These are phyloP conservation scores for Cornus suecica DNA, from an alignment of 148 eudicot genomes.

Conservation along the genomic window DNA sequence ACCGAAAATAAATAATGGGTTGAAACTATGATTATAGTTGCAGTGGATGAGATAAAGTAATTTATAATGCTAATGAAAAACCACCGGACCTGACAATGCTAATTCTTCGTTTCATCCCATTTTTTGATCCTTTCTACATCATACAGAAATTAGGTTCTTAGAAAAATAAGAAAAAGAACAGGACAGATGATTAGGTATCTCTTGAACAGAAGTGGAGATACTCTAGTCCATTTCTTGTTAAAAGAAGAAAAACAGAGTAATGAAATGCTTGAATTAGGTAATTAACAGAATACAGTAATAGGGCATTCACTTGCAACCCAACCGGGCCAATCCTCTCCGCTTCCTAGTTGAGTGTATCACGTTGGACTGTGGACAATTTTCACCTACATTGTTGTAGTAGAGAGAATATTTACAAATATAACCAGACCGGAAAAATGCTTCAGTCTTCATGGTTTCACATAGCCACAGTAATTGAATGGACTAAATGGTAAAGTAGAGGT, in stretches of 20 bases:
- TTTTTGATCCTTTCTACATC: not conserved
- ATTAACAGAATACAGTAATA: not conserved
- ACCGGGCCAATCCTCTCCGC: too few relatives aligned
- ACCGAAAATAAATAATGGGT: not conserved
- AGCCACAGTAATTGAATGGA: not conserved
- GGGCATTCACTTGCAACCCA: not conserved
- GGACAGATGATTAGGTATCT: not conserved
- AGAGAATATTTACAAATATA: not conserved
- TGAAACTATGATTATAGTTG: not conserved
- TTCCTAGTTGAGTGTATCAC: too few relatives aligned
- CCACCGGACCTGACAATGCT: not conserved
- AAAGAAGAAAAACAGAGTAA: not conserved
- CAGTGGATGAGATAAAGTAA: not conserved
- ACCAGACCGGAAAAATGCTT: not conserved
- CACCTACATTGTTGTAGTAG: not conserved
- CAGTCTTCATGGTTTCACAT: not conserved
- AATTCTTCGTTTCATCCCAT: not conserved
- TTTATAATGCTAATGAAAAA: not conserved
- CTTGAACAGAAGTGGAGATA: not conserved
- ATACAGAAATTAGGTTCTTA: not conserved
- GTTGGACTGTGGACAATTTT: not conserved
- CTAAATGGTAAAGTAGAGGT: not conserved
- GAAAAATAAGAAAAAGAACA: not conserved
- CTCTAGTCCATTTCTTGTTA: not conserved
- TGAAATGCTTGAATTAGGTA: not conserved